A percentile compares a stretch with the other conserved stretches of the same genome.
Evolutionary conservation across 768 basidiomycete genomes (phyloP).

Genomic region (Lactarius sp.): DNA sequence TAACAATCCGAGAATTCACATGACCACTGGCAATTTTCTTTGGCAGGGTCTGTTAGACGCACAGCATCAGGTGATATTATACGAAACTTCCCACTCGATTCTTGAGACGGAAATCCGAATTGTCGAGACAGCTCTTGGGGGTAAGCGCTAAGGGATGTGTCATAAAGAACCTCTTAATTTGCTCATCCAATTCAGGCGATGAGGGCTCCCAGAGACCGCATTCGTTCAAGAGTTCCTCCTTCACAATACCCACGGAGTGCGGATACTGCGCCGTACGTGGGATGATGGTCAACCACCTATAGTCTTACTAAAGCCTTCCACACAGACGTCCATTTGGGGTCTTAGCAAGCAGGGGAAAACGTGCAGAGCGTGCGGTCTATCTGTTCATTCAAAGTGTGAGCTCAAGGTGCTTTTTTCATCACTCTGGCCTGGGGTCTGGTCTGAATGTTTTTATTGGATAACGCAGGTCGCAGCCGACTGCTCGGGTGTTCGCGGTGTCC

Average conservation of each 20-base stretch:
- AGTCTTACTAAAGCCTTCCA: slow-evolving; percentile 1
- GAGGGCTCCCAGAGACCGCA: slow-evolving; percentile 68
- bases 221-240: slow-evolving; percentile 78
- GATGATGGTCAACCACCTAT: not conserved
- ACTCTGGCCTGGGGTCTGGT: slow-evolving; percentile 2
- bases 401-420: slow-evolving; percentile 54
- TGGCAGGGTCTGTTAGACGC: slow-evolving; percentile 58
- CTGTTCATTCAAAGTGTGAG: slow-evolving; percentile 83
- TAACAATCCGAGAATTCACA: slow-evolving; percentile 10
- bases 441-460: slow-evolving; percentile 13
- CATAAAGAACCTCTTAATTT: not conserved
- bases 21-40: slow-evolving; percentile 9
- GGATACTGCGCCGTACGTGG: slow-evolving; percentile 53
- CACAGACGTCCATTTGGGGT: slow-evolving; percentile 80
- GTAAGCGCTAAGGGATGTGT: slow-evolving; percentile 36
- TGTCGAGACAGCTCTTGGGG: slow-evolving; percentile 57
- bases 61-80: slow-evolving; percentile 53
- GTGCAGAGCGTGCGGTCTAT: slow-evolving; percentile 69
- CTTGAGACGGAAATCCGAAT: slow-evolving; percentile 61
- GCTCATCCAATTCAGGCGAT: slow-evolving; percentile 47
- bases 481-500: slow-evolving; percentile 31
- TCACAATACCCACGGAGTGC: slow-evolving; percentile 80
- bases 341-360: slow-evolving; percentile 84
- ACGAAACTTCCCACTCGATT: slow-evolving; percentile 50
- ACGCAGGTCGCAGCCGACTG: slow-evolving; percentile 73